Conservation (phyloP, 1,139 yeast species). For the Geotrichum histeridarum region DNA sequence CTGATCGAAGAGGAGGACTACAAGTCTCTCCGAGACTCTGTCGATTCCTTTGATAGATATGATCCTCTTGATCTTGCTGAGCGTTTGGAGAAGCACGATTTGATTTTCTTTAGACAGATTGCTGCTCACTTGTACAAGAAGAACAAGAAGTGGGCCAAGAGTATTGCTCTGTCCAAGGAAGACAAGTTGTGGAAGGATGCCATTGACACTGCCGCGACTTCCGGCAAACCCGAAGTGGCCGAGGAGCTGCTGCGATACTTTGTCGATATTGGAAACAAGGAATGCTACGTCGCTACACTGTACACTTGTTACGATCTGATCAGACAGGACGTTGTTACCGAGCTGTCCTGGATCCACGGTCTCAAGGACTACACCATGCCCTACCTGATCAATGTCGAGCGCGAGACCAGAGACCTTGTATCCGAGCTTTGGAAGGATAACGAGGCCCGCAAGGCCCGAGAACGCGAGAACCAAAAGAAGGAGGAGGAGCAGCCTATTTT, state of each 20-base stretch:
- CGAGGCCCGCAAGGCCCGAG: constrained; percentile 62
- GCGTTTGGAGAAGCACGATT: constrained; percentile 84
- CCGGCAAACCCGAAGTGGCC: constrained; percentile 73
- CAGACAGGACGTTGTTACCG: constrained; percentile 78
- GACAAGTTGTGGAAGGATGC: constrained; percentile 96
- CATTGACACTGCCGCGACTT: constrained; percentile 81
- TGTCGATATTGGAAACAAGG: constrained; percentile 95
- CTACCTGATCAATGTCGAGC: constrained; percentile 71
- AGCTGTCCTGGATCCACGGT: constrained; percentile 84
- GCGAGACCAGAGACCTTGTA: constrained; percentile 68
- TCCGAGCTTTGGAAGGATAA: constrained; percentile 65
- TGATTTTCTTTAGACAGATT: constrained; percentile 90
- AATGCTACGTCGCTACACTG: constrained; percentile 86
- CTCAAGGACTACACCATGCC: constrained; percentile 84
- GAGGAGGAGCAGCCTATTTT: constrained; percentile 40
- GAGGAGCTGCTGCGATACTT: constrained; percentile 86
- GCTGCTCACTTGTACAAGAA: constrained; percentile 91
- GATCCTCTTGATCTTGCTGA: constrained; percentile 90
- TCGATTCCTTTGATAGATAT: constrained; percentile 85
- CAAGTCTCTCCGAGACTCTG: constrained; percentile 79
- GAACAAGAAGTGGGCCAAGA: constrained; percentile 88
- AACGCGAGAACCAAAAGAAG: constrained; percentile 50
- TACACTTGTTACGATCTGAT: constrained; percentile 80
- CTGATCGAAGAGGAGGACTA: constrained; percentile 95
- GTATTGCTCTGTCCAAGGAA: constrained; percentile 79